These are phyloP conservation scores for Aspergillus pseudoglaucus DNA, from an alignment of 2,329 filamentous ascomycete species.

Conservation along the genomic window DNA sequence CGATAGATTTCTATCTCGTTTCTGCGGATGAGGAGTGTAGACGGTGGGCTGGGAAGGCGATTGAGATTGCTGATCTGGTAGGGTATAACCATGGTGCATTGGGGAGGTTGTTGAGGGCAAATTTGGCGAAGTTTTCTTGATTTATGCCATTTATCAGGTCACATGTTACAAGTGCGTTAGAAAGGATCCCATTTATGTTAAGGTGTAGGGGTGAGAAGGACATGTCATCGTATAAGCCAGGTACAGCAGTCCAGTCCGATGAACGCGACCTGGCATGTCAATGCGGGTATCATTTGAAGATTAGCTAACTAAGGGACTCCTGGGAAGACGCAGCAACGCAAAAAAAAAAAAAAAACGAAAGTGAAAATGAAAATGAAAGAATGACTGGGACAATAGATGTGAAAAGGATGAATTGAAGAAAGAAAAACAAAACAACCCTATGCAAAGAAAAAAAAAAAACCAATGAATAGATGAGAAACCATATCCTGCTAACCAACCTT, in stretches of 20 bases:
- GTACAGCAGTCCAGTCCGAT: not conserved
- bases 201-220: not conserved
- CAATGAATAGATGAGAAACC: too few relatives aligned
- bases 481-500: too few relatives aligned
- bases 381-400: not conserved
- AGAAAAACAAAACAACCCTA: not conserved
- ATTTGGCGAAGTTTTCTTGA: conserved; percentile 19
- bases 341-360: not conserved
- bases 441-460: too few relatives aligned
- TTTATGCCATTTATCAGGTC: not conserved
- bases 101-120: conserved; percentile 19
- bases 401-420: not conserved
- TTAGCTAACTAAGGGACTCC: not conserved
- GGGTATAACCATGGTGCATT: conserved; percentile 15
- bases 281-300: conserved; percentile 4
- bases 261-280: not conserved
- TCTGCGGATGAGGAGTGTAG: conserved; percentile 25
- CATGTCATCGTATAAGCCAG: not conserved
- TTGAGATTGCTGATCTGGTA: conserved; percentile 26
- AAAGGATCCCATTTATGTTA: not conserved
- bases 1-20: conserved; percentile 46
- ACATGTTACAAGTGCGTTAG: not conserved
- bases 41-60: conserved; percentile 32
- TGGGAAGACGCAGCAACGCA: not conserved
- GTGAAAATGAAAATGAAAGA: not conserved